Percentiles rank a stretch among this genome's conserved stretches.
Evolutionary conservation across 1,139 yeast species (phyloP).

Genomic region (Arxiozyma heterogenica): DNA sequence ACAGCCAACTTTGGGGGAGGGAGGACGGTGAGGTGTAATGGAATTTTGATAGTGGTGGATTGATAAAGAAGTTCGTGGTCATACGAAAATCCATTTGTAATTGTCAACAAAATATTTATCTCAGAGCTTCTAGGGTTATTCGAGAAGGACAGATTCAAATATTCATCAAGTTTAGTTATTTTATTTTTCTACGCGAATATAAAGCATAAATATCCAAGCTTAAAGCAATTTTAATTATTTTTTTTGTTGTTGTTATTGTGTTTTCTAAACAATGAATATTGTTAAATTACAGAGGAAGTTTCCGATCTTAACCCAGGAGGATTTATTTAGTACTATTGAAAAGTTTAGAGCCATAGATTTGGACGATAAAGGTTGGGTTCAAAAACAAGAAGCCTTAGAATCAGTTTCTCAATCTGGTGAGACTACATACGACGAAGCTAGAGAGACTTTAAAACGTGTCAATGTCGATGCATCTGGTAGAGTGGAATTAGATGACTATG

Average conservation of each 20-base stretch:
- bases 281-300: conserved; percentile 60
- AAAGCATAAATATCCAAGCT: not conserved
- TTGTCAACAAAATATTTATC: no score
- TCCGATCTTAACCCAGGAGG: conserved; percentile 79
- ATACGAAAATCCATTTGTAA: not conserved
- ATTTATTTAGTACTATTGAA: conserved; percentile 74
- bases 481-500: conserved; percentile 93
- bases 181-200: no score
- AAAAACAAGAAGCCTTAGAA: conserved; percentile 82
- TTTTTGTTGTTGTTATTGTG: no score
- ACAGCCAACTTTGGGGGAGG: not conserved
- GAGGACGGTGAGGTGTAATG: not conserved
- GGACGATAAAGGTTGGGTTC: conserved; percentile 94
- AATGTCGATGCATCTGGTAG: conserved; percentile 95
- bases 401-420: conserved; percentile 71
- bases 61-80: not conserved
- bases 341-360: conserved; percentile 73
- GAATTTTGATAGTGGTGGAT: not conserved
- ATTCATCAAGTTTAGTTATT: no score
- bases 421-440: conserved; percentile 81
- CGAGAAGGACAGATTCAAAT: not conserved
- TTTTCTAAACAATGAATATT: conserved; percentile 38
- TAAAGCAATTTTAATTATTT: not conserved
- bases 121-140: not conserved
- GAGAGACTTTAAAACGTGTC: conserved; percentile 84